Evolutionary conservation across 1,139 yeast genomes (phyloP), one percentile per base, ranked within the genome.

Genomic region (Candida gigantensis): DNA sequence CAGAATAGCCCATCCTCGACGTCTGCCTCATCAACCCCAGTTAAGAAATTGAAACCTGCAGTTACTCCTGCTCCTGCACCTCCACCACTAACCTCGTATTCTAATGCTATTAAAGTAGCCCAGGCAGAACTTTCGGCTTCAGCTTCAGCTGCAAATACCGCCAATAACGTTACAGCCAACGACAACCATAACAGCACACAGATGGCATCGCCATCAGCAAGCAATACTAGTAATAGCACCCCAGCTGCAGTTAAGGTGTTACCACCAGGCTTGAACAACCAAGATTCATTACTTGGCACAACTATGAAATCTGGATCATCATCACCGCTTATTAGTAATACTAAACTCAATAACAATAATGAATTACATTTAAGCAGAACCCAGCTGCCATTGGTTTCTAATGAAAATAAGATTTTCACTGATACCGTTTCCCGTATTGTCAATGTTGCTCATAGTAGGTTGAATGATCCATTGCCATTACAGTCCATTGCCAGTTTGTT

Each of bases 401-500:
- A 34, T 24, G 56, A 50, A 19, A 45, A 49, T 35, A 57, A 52
- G 25, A 47, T 57, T 17, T 63, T 64, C 37, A 46, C 57, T 30
- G 72, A 66, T 30, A 58, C 63, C 10, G 51, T 66, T 14, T 55
- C 65, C 2, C 47, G 60, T 24, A 52, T 67, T 17, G 43, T 60
- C 6, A 52, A 59, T 20, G 53, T 68, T 28, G 58, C 67, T 7
- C 70, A 60, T 39, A 47, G 59, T 16, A 54, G 77, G 30, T 53
- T 71, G 34, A 53, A 50, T 31, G 60, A 65, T 44, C 87, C 89
- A 26, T 70, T 79, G 23, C 74, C 84, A 6, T 71, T 79, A 40
- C 72, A 72, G 13, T 65, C 76, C 6, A 81, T 85, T 29, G 68
- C 79, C 41, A 70, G 68, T 37, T 61, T 78, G 48, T 67, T 90